Evolutionary conservation across 2,329 filamentous ascomycete species (phyloP).

Genomic region (Fusarium oxysporum): DNA sequence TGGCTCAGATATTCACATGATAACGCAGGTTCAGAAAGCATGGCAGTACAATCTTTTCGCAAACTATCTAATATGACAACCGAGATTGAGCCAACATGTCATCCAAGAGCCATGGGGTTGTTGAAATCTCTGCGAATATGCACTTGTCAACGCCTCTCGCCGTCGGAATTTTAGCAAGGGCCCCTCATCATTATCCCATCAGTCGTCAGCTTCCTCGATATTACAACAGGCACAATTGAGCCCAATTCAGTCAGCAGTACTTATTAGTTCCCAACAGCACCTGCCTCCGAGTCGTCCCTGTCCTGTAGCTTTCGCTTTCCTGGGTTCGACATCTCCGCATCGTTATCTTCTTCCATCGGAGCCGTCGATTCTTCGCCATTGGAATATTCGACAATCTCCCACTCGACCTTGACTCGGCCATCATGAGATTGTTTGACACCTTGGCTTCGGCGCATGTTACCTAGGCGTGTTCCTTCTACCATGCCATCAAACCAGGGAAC

Average conservation of each 20-base stretch:
- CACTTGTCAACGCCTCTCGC: background rate
- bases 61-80: constrained; percentile 11
- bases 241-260: background rate
- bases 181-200: constrained; percentile 20
- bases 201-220: constrained; percentile 5
- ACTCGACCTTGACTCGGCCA: constrained; percentile 76
- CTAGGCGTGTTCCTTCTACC: constrained; percentile 79
- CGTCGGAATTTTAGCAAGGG: background rate
- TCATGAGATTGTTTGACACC: constrained; percentile 67
- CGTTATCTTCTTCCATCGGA: constrained; percentile 49
- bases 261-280: constrained; percentile 14
- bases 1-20: background rate
- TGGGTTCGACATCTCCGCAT: constrained; percentile 50
- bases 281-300: constrained; percentile 48
- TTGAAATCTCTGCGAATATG: constrained; percentile 4
- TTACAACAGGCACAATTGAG: constrained; percentile 5
- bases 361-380: constrained; percentile 48
- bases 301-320: constrained; percentile 67
- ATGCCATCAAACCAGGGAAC: constrained; percentile 89
- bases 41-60: constrained; percentile 6
- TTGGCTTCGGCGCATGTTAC: constrained; percentile 72
- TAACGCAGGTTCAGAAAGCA: background rate
- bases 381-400: constrained; percentile 85
- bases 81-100: background rate
- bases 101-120: background rate